Conservation (phyloP, 768 basidiomycete species). For the Tylopilus vinaceipallidus region DNA sequence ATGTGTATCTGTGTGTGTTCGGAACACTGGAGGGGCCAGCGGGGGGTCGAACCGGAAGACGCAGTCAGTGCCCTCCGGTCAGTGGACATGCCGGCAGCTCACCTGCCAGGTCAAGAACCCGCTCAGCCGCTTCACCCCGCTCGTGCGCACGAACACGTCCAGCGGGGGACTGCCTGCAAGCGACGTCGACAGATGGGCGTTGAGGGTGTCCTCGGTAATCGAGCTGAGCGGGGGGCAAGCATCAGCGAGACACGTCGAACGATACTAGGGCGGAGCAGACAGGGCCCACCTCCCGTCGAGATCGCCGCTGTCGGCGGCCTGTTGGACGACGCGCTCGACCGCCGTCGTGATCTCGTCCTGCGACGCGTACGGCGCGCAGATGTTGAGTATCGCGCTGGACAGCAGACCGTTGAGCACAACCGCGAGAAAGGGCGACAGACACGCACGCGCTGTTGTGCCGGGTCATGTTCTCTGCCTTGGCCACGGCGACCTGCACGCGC, state of each 20-base stretch:
- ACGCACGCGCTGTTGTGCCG: constrained; percentile 65
- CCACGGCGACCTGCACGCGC: constrained; percentile 65
- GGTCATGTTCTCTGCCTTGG: constrained; percentile 76
- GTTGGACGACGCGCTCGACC: constrained; percentile 39
- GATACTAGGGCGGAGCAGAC: too few species aligned
- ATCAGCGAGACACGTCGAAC: too few species aligned
- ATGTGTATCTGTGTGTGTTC: constrained; percentile 89
- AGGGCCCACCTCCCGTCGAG: constrained; percentile 29
- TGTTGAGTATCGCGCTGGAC: constrained; percentile 86
- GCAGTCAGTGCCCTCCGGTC: too few species aligned
- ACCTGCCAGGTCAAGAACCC: constrained; percentile 98
- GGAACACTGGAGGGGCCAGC: constrained; percentile 50
- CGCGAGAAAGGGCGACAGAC: neutral
- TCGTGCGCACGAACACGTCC: constrained; percentile 89
- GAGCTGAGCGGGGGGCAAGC: constrained; percentile 31
- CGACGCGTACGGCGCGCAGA: constrained; percentile 91
- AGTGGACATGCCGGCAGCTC: constrained; percentile 20
- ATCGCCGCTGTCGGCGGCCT: constrained; percentile 33
- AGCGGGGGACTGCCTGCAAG: constrained; percentile 71
- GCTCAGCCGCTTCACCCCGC: constrained; percentile 61
- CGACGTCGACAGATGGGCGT: constrained; percentile 63
- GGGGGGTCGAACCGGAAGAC: neutral
- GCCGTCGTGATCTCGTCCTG: constrained; percentile 89
- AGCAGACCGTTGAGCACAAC: neutral
- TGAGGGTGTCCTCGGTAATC: constrained; percentile 69